A percentile compares a stretch with the other conserved stretches of the same genome.
These are phyloP conservation scores for Peziza echinospora DNA, from an alignment of 495 filamentous ascomycete genomes.

Conservation along the genomic window DNA sequence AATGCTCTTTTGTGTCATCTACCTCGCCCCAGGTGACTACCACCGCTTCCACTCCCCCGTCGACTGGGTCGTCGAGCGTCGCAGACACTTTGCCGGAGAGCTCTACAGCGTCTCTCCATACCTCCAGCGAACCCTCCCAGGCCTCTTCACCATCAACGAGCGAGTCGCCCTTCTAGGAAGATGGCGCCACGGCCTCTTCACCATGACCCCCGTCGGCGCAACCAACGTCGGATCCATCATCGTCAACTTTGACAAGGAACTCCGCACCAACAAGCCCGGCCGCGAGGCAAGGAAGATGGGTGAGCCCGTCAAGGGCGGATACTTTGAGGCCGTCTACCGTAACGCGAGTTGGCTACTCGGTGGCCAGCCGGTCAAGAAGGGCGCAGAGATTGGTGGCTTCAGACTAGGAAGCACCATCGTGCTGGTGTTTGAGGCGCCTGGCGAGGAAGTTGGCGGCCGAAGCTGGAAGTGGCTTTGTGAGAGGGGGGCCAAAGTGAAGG, in stretches of 20 bases:
- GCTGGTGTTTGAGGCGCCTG: constrained; percentile 83
- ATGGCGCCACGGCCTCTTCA: constrained; percentile 96
- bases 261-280: constrained; percentile 81
- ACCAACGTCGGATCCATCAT: constrained; percentile 98
- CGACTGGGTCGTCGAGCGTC: constrained; percentile 77
- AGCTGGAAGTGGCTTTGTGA: neutral
- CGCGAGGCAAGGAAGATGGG: constrained; percentile 62
- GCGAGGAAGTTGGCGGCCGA: neutral
- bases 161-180: constrained; percentile 79
- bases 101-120: constrained; percentile 89
- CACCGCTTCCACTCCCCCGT: constrained; percentile 93
- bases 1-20: constrained; percentile 60
- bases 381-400: constrained; percentile 97
- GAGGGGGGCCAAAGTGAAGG: neutral
- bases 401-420: constrained; percentile 91
- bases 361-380: constrained; percentile 62
- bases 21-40: constrained; percentile 96
- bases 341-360: constrained; percentile 53
- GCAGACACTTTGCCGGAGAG: constrained; percentile 91
- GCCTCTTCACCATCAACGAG: constrained; percentile 91
- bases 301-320: constrained; percentile 60
- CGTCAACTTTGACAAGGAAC: constrained; percentile 88
- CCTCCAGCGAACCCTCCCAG: constrained; percentile 71
- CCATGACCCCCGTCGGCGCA: constrained; percentile 81
- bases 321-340: constrained; percentile 74